A percentile compares a stretch with the other conserved stretches of the same genome.
These are phyloP conservation scores for Curvularia spicifera DNA, from an alignment of 2,329 filamentous ascomycete genomes.

Conservation along the genomic window DNA sequence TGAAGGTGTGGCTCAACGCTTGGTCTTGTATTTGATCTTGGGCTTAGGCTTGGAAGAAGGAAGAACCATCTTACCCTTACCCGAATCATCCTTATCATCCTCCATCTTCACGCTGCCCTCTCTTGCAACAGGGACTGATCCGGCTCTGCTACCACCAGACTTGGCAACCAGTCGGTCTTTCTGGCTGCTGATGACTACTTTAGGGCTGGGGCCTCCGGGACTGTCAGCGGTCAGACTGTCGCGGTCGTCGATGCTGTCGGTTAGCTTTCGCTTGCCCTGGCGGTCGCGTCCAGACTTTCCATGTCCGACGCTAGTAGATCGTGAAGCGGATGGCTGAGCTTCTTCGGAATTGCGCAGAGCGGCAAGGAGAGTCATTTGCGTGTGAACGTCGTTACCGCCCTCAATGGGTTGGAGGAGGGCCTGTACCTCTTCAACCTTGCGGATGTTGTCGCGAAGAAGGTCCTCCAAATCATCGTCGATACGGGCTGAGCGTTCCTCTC, in stretches of 20 bases:
- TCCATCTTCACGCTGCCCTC: conserved; percentile 60
- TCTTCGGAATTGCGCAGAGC: conserved; percentile 57
- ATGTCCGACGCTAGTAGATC: conserved; percentile 43
- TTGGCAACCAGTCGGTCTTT: conserved; percentile 50
- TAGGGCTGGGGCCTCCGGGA: conserved; percentile 45
- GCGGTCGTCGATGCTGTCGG: conserved; percentile 47
- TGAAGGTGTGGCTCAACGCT: conserved; percentile 22
- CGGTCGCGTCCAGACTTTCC: conserved; percentile 47
- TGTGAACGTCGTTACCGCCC: conserved; percentile 50
- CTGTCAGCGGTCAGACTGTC: conserved; percentile 50
- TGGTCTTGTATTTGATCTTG: conserved; percentile 21
- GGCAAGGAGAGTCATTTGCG: conserved; percentile 55
- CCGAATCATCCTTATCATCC: conserved; percentile 54
- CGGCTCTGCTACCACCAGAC: conserved; percentile 48
- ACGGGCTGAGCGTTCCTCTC: conserved; percentile 45
- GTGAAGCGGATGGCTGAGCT: conserved; percentile 42
- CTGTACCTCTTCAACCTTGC: conserved; percentile 54
- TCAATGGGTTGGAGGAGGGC: conserved; percentile 53
- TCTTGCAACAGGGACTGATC: conserved; percentile 54
- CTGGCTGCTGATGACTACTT: conserved; percentile 39
- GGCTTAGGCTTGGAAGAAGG: conserved; percentile 33
- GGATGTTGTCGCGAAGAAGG: conserved; percentile 57
- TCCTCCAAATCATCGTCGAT: conserved; percentile 56
- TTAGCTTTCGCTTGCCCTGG: conserved; percentile 47
- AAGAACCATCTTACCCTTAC: conserved; percentile 53